Base-by-base conservation (phyloP, 2,329 filamentous ascomycete species). In the Aspergillus fischeri region DNA sequence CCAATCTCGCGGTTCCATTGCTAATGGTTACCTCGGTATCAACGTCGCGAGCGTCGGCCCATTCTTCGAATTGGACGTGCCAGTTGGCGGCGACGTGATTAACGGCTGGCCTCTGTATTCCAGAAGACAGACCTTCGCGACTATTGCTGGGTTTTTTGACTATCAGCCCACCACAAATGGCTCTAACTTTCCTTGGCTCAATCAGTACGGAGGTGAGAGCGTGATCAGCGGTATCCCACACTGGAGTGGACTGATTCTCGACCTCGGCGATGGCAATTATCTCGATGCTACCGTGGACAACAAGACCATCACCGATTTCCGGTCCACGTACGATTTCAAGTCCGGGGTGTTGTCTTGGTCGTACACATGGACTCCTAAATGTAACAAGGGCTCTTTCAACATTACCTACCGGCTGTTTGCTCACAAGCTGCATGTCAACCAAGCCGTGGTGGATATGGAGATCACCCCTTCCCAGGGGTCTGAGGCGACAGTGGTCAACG, bases 201-300 rank as follows among this genome's bases (percentile, higher is more conserved):
- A 83, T 55, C 83, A 90, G 62, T 87, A 88, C 71, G 87, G 87
- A 6, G 83, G 83, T 56, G 88, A 91, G 65, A 88, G 83, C 63
- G 86, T 88, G 52, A 88, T 90, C 60, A 83, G 82, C 52, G 88
- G 88, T 25, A 80, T 91, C 17, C 88, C 88, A 6, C 87, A 90
- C 67, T 88, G 86, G 80, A 80, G 80, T 27, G 84, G 83, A 1
- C 73, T 89, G 41, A 70, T 86, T 38, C 76, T 89, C 20, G 79
- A 85, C 53, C 73, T 83, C 3, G 81, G 81, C 2, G 77, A 81
- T 55, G 77, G 78, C 25, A 73, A 75, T 8, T 79, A 83, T 50
- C 75, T 91, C 32, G 81, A 87, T 73, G 83, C 87, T 3, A 83
- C 78, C 0, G 85, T 87, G 2, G 77, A 83, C 49, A 80, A 78